phyloP scores from a whole-genome alignment of 345 rosid species.

The Iberis pinnata region DNA sequence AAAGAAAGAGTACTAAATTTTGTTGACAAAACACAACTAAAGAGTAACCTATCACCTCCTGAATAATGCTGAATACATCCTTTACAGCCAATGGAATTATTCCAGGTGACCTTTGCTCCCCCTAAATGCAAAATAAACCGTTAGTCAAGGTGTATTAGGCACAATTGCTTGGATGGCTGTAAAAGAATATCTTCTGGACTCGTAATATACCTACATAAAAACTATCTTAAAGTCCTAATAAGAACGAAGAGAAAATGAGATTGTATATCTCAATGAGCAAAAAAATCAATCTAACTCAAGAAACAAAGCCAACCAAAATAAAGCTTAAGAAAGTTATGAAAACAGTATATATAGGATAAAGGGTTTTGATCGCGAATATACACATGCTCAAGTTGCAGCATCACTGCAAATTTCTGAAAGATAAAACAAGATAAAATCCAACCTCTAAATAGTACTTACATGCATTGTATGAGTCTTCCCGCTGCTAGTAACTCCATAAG shows the following conservation, averaged over 20 bases:
- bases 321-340: not conserved
- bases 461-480: conserved; percentile 98
- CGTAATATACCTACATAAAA: not conserved
- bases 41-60: conserved; percentile 57
- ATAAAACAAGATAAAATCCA: not conserved
- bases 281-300: not conserved
- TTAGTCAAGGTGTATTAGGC: conserved; percentile 19
- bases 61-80: conserved; percentile 91
- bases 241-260: not conserved
- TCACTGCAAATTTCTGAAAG: not conserved
- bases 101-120: conserved; percentile 98
- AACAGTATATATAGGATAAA: not conserved
- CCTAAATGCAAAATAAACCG: conserved; percentile 38
- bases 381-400: not conserved
- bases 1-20: conserved; percentile 12
- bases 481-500: conserved; percentile 96
- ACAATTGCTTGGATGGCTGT: conserved; percentile 2
- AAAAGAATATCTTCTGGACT: conserved; percentile 11
- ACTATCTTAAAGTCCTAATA: not conserved
- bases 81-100: conserved; percentile 85
- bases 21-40: conserved; percentile 5
- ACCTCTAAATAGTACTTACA: conserved; percentile 42
- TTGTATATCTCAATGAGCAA: not conserved
- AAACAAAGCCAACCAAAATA: conserved; percentile 1
- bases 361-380: too few species aligned